Conservation (phyloP, 345 rosid genomes). For the Eucalyptus curtisii region DNA sequence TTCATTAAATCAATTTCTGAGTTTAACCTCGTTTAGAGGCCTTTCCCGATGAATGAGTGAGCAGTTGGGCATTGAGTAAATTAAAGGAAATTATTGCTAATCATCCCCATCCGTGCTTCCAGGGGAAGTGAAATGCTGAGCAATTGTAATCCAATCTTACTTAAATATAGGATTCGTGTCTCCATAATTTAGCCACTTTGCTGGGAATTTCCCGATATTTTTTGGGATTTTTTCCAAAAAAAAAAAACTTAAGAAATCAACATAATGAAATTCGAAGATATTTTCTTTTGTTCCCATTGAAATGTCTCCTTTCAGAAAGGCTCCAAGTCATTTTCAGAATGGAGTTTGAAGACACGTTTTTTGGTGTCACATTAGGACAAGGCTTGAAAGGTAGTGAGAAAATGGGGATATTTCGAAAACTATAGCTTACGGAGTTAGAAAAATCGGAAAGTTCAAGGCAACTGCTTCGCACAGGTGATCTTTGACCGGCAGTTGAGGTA, state of each 20-base stretch:
- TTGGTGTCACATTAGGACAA: not conserved
- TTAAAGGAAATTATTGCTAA: not conserved
- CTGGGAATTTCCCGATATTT: not conserved
- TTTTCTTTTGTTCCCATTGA: not conserved
- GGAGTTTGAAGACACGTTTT: not conserved
- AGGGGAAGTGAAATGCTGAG: not conserved
- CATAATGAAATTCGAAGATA: not conserved
- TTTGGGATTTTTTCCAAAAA: rapidly evolving
- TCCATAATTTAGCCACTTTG: not conserved
- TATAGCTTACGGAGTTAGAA: not conserved
- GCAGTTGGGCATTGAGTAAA: not conserved
- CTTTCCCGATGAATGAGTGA: not conserved
- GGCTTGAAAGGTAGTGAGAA: not conserved
- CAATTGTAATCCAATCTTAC: not conserved
- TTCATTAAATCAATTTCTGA: not conserved
- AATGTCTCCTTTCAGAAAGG: not conserved
- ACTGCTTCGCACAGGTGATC: not conserved
- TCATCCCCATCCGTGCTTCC: not conserved
- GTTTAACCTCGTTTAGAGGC: not conserved
- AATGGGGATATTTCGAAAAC: not conserved
- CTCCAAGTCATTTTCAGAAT: not conserved
- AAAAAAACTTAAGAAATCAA: not conserved
- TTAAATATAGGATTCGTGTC: not conserved
- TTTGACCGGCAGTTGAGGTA: not conserved
- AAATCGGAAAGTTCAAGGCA: not conserved